Evolutionary conservation across 768 basidiomycete genomes (phyloP).

Genomic region (Xerocomellus intermedius): DNA sequence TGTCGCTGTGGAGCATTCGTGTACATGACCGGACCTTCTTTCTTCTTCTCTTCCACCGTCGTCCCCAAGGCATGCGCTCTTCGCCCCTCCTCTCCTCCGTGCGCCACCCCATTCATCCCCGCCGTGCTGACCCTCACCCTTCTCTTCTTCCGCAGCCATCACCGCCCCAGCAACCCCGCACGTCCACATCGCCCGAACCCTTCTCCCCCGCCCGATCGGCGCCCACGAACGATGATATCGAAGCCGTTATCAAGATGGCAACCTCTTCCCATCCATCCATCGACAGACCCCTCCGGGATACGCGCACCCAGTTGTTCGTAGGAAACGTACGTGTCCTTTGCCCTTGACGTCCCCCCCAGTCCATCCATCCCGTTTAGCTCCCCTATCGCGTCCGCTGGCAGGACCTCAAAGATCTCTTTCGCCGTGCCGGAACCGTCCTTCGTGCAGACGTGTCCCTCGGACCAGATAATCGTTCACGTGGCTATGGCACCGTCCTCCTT

Average conservation of each 20-base stretch:
- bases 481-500: constrained; percentile 92
- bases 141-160: constrained; percentile 13
- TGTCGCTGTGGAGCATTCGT: constrained; percentile 34
- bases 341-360: background rate
- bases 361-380: constrained; percentile 50
- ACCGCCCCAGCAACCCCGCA: background rate
- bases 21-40: constrained; percentile 25
- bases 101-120: background rate
- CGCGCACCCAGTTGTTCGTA: constrained; percentile 92
- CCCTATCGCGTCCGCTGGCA: constrained; percentile 99
- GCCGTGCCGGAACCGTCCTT: constrained; percentile 88
- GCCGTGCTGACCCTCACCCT: background rate
- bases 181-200: constrained; percentile 6
- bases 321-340: constrained; percentile 70
- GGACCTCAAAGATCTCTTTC: constrained; percentile 97
- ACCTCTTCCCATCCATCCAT: constrained; percentile 61
- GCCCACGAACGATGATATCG: constrained; percentile 82
- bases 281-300: constrained; percentile 67
- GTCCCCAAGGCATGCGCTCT: constrained; percentile 15
- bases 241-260: constrained; percentile 90
- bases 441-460: constrained; percentile 76
- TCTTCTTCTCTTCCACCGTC: constrained; percentile 8
- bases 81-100: constrained; percentile 8
- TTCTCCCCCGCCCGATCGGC: constrained; percentile 15
- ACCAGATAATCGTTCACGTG: constrained; percentile 88